phyloP scores from a whole-genome alignment of 1,284 basidiomycete species.

The Cryptococcus sp. region DNA sequence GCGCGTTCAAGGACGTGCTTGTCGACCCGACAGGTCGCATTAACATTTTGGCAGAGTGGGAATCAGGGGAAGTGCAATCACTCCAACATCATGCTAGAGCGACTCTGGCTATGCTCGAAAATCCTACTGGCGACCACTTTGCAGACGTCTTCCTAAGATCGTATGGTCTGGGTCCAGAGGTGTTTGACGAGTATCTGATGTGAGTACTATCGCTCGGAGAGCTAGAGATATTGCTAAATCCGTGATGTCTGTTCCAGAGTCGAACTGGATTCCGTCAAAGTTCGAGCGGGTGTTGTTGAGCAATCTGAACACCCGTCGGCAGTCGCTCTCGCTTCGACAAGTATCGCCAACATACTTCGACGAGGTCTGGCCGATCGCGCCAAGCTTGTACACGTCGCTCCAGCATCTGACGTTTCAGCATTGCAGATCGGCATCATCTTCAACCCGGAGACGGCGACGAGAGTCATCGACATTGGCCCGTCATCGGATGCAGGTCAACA shows the following conservation, averaged over 20 bases:
- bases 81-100: slow-evolving; percentile 68
- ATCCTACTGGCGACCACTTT: slow-evolving; percentile 55
- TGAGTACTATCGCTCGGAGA: slow-evolving; percentile 56
- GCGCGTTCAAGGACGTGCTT: slow-evolving; percentile 59
- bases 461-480: slow-evolving; percentile 87
- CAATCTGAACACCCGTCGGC: slow-evolving; percentile 63
- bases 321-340: slow-evolving; percentile 61
- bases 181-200: slow-evolving; percentile 75
- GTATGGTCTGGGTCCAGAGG: slow-evolving; percentile 58
- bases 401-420: slow-evolving; percentile 18
- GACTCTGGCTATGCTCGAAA: slow-evolving; percentile 62
- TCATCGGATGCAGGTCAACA: slow-evolving; percentile 61
- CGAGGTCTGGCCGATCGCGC: slow-evolving; percentile 71
- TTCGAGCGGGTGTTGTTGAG: not conserved
- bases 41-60: slow-evolving; percentile 79
- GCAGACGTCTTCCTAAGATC: slow-evolving; percentile 52
- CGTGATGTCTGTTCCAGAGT: slow-evolving; percentile 56
- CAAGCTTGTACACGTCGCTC: slow-evolving; percentile 62
- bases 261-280: slow-evolving; percentile 44
- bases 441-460: slow-evolving; percentile 69
- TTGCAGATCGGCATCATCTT: slow-evolving; percentile 73
- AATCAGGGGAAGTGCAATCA: slow-evolving; percentile 58
- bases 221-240: slow-evolving; percentile 29
- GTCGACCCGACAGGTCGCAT: slow-evolving; percentile 78
- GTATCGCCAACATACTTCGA: slow-evolving; percentile 62